phyloP scores from a whole-genome alignment of 1,139 yeast genomes.

The Suhomyces panamericanus region DNA sequence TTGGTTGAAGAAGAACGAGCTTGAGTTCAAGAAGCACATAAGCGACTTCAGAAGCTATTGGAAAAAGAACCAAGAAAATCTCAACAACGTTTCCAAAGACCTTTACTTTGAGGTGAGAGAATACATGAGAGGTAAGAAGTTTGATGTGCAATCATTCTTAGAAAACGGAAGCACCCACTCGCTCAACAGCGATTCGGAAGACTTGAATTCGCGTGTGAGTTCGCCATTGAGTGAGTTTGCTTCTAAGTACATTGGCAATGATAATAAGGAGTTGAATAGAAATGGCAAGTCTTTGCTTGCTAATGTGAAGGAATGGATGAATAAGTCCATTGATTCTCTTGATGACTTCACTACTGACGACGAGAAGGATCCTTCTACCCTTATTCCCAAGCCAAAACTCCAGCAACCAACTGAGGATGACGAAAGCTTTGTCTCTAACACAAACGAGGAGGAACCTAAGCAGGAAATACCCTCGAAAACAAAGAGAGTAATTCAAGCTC shows the following conservation, averaged over 20 bases:
- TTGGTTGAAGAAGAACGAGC: slow-evolving; percentile 95
- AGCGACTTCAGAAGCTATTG: slow-evolving; percentile 83
- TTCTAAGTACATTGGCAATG: slow-evolving; percentile 57
- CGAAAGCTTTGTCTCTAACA: background rate
- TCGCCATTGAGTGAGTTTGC: slow-evolving; percentile 66
- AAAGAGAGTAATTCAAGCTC: background rate
- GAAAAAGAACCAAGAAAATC: slow-evolving; percentile 67
- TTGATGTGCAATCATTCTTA: slow-evolving; percentile 34
- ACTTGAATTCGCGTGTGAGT: slow-evolving; percentile 26
- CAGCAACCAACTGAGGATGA: slow-evolving; percentile 7
- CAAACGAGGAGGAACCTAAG: background rate
- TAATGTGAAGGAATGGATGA: slow-evolving; percentile 69
- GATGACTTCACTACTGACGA: slow-evolving; percentile 17
- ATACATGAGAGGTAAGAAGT: slow-evolving; percentile 58
- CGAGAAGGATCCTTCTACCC: slow-evolving; percentile 15
- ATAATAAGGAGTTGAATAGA: slow-evolving; percentile 44
- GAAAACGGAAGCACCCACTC: slow-evolving; percentile 24
- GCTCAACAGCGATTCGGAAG: slow-evolving; percentile 33
- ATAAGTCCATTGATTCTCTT: slow-evolving; percentile 28
- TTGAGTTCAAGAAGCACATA: slow-evolving; percentile 88
- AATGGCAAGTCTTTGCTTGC: slow-evolving; percentile 49
- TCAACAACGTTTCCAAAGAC: slow-evolving; percentile 77
- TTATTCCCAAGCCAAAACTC: slow-evolving; percentile 7
- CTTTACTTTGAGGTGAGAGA: slow-evolving; percentile 81
- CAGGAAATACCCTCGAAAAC: background rate